phyloP scores from a whole-genome alignment of 2,329 filamentous ascomycete genomes.

The Graphilbum fragrans region DNA sequence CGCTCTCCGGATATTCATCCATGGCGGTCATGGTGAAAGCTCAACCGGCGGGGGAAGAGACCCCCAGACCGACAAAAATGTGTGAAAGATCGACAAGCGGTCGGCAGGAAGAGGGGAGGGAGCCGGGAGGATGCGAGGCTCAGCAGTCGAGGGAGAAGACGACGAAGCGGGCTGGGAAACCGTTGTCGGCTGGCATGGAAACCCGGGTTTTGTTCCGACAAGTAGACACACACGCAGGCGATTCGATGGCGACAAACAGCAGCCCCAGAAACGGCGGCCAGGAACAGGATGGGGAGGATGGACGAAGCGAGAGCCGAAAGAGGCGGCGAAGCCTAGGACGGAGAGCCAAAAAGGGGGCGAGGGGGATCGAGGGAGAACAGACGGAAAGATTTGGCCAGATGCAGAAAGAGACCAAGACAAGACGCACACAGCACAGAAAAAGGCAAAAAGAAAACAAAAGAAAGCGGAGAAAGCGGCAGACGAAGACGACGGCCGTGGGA shows the following conservation, averaged over 20 bases:
- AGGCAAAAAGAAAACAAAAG: too few species aligned
- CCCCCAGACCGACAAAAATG: constrained; percentile 13
- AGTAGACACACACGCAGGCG: too few species aligned
- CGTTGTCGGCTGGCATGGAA: too few species aligned
- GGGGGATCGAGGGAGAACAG: too few species aligned
- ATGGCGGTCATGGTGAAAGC: constrained; percentile 32
- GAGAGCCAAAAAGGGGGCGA: not conserved
- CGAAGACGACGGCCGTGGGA: not conserved
- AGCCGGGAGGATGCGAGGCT: not conserved
- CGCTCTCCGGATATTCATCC: constrained; percentile 50
- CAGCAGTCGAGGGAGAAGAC: not conserved
- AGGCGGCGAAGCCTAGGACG: not conserved
- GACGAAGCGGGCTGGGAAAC: too few species aligned
- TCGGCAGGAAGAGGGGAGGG: not conserved
- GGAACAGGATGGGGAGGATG: not conserved
- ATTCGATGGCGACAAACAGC: too few species aligned
- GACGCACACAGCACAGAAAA: not conserved
- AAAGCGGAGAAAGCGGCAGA: not conserved
- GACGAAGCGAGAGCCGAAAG: not conserved
- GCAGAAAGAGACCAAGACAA: not conserved
- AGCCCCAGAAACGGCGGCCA: not conserved
- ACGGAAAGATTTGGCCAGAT: not conserved
- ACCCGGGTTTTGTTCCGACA: too few species aligned
- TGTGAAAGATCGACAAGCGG: not conserved
- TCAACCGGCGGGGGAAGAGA: not conserved